Base-by-base conservation (phyloP, 2,329 filamentous ascomycete species). In the Fonsecaea erecta region DNA sequence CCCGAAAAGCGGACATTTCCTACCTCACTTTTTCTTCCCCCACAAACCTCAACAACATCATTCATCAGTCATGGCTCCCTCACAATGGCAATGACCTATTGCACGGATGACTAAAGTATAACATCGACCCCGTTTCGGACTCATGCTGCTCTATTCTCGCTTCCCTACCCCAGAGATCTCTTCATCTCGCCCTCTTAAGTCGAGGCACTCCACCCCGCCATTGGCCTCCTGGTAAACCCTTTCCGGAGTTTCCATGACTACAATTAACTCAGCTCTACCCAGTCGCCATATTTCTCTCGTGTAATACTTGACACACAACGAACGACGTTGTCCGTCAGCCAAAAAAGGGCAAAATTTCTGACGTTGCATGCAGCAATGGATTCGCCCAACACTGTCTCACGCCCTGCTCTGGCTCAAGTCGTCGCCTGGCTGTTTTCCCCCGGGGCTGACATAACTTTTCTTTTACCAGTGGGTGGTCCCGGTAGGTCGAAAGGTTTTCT, bases 281-380 rank as follows among this genome's bases (percentile, higher is more conserved):
- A 68, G 60, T 68, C 66, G 52, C 26, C 52, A 43, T 32, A 66
- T 68, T 68, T 68, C 66, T 68, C 63, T 68, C 61, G 51, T 61
- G 63, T 68, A 68, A 68, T 14, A 34, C 32, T 58, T 18, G 21
- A 56, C 43, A 40, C 5, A 21, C 18, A 48, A 12, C 34, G 8
- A 12, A 21, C 18, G 34, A 12, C 34, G 8, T 51, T 32, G 8
- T 26, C 37, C n/a, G 26, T 57, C 16, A n/a, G 12, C 46, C 18
- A 21, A 7, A 32, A 26, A 18, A 52, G 8, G 5, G 35, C 56
- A 8, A 4, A 37, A 6, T 46, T 24, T 12, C 16, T 48, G 43
- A 48, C 43, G 4, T 24, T 48, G 43, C 43, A 48, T 48, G 43
- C 43, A 24, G 43, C 11, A 12, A 12, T 12, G 21, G 43, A 8